Evolutionary conservation across 257 asterid species (phyloP).

Genomic region (Thymus quinquecostatus): DNA sequence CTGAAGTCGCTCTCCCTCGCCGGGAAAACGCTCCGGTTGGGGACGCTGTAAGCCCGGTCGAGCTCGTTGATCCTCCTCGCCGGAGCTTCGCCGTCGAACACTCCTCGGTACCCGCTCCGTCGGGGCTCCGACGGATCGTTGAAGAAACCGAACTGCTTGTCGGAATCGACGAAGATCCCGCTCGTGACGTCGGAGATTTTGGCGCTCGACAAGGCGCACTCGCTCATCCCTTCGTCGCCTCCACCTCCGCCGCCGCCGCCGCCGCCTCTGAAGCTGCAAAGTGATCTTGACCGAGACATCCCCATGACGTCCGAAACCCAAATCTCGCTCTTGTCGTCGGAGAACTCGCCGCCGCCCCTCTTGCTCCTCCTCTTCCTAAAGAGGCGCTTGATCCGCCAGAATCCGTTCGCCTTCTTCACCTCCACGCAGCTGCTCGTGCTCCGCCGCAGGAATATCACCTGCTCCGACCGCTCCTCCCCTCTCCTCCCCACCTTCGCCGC

Average conservation of each 20-base stretch:
- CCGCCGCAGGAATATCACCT: conserved; percentile 61
- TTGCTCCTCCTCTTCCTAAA: conserved; percentile 58
- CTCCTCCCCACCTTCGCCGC: conserved; percentile 30
- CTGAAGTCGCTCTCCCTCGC: conserved; percentile 74
- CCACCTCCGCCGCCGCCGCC: conserved; percentile 34
- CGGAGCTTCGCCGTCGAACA: conserved; percentile 39
- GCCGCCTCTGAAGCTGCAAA: conserved; percentile 78
- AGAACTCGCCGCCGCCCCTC: conserved; percentile 37
- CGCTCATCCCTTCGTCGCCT: conserved; percentile 56
- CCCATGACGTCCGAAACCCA: conserved; percentile 65
- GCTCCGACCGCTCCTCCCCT: conserved; percentile 48
- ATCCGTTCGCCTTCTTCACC: conserved; percentile 68
- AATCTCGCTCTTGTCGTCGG: conserved; percentile 57
- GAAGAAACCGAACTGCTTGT: conserved; percentile 26
- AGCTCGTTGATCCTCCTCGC: conserved; percentile 34
- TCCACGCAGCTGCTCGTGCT: conserved; percentile 87
- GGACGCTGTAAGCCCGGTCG: conserved; percentile 48
- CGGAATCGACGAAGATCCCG: conserved; percentile 56
- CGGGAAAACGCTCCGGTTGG: conserved; percentile 59
- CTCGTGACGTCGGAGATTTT: conserved; percentile 82
- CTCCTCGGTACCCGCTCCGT: conserved; percentile 43
- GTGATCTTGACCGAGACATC: conserved; percentile 80
- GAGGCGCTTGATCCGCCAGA: conserved; percentile 77
- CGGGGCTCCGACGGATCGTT: conserved; percentile 48
- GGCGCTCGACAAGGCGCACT: conserved; percentile 70